Evolutionary conservation across 768 basidiomycete genomes (phyloP).

Genomic region (Stropharia rugosoannulata): DNA sequence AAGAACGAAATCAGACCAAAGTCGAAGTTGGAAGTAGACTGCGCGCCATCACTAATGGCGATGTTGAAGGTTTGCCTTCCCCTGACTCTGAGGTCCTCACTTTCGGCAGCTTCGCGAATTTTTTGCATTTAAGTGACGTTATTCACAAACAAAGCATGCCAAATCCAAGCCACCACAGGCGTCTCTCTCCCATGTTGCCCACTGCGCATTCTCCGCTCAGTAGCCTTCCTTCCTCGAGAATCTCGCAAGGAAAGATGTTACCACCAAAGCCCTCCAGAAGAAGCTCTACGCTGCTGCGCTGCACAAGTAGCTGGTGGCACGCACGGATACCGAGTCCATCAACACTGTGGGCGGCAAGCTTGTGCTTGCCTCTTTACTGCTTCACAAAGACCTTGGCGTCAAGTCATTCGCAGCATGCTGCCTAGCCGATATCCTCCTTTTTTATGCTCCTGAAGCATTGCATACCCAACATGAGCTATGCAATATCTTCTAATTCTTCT

Average conservation of each 20-base stretch:
- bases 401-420: slow-evolving; percentile 95
- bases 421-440: slow-evolving; percentile 87
- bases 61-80: too few relatives aligned
- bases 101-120: too few relatives aligned
- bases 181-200: slow-evolving; percentile 55
- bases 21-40: too few relatives aligned
- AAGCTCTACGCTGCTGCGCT: slow-evolving; percentile 80
- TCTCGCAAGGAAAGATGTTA: slow-evolving; percentile 71
- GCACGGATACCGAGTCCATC: slow-evolving; percentile 78
- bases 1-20: too few relatives aligned
- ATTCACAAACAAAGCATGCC: slow-evolving; percentile 7
- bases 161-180: neutral
- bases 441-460: slow-evolving; percentile 97
- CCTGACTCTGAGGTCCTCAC: too few relatives aligned
- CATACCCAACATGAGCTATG: slow-evolving; percentile 86
- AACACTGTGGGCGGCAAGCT: slow-evolving; percentile 73
- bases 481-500: slow-evolving; percentile 98
- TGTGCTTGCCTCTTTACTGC: slow-evolving; percentile 72
- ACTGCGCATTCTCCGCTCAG: slow-evolving; percentile 64
- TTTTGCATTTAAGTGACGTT: too few relatives aligned
- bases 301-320: slow-evolving; percentile 71
- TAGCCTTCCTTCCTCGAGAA: slow-evolving; percentile 81
- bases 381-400: slow-evolving; percentile 95
- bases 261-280: slow-evolving; percentile 82
- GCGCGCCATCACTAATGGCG: too few relatives aligned